Percentiles rank a stretch among this genome's conserved stretches.
Evolutionary conservation across 140 eudicot genomes (phyloP).

Genomic region (Ambrosia hybrid): DNA sequence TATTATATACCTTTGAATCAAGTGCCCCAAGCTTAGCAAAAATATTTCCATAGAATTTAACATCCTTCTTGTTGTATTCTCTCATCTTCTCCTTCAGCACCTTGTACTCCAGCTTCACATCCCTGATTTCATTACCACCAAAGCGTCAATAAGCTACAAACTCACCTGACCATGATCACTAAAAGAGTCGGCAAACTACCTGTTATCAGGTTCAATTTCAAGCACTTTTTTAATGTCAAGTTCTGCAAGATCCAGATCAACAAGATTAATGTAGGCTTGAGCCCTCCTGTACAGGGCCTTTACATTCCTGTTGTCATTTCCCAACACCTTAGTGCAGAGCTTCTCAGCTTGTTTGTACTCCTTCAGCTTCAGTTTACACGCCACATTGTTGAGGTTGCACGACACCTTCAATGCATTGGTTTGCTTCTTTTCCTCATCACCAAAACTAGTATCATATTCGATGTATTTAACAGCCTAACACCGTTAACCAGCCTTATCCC

Average conservation of each 20-base stretch:
- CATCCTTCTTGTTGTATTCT: conserved; percentile 66
- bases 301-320: conserved; percentile 75
- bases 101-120: conserved; percentile 64
- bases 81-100: conserved; percentile 59
- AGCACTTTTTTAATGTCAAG: conserved; percentile 84
- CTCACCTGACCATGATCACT: not conserved
- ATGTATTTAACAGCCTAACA: conserved; percentile 78
- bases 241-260: conserved; percentile 83
- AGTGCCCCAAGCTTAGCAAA: conserved; percentile 37
- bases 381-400: conserved; percentile 85
- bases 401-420: conserved; percentile 64
- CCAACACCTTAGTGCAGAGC: conserved; percentile 94
- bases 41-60: conserved; percentile 64
- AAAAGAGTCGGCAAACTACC: conserved; percentile 32
- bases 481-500: not conserved
- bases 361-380: conserved; percentile 85
- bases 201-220: conserved; percentile 86
- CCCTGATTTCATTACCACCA: conserved; percentile 36
- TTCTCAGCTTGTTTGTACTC: conserved; percentile 92
- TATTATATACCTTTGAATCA: conserved; percentile 22
- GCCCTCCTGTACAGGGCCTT: conserved; percentile 95
- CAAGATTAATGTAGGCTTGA: conserved; percentile 73
- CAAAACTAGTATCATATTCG: conserved; percentile 65
- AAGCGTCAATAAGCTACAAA: not conserved
- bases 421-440: conserved; percentile 86